Base-by-base conservation (phyloP, 768 basidiomycete genomes). In the Daedaleopsis sinensis region DNA sequence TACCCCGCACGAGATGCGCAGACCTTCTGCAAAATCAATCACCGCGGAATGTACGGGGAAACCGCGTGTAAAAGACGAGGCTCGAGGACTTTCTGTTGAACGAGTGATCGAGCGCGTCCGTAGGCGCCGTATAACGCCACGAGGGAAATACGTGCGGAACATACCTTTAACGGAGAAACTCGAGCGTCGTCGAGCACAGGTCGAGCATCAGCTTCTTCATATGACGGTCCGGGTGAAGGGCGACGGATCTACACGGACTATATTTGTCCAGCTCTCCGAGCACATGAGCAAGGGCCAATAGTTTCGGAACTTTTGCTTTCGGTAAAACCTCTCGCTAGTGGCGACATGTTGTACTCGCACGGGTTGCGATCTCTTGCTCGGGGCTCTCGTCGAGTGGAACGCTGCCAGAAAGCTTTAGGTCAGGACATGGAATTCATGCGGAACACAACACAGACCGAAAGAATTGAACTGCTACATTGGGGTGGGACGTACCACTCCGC, bases 1-100 rank as follows among this genome's bases (percentile, higher is more conserved):
- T 62, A 44, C 61, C 39, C 61, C 61, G 61, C 50, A 44, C 39
- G 21, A 11, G 4, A n/a, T 18, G 15, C 3, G 27, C 59, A 60
- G 38, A 55, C 52, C 15, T 38, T 18, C 18, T 16, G 43, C 21
- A 37, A 51, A 36, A 24, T 43, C 37, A 64, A 57, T 59, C 62
- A 64, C 15, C 58, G 47, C 61, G 48, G 46, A 24, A 35, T 32
- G 53, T 42, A 52, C 54, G 46, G 62, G 57, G 59, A 55, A 64
- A 52, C 55, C 54, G 35, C 57, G 53, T 57, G 62, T 44, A 42
- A 63, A 63, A 58, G 57, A 24, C 7, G 39, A 24, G 24, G 46
- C 48, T 44, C 44, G 42, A 15, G 32, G 50, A 37, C 54, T 15
- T 43, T 48, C 53, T 47, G 52, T 23, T 52, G 36, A 44, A 23